Evolutionary conservation across 768 basidiomycete species (phyloP).

Genomic region (Botryobasidium botryosum): DNA sequence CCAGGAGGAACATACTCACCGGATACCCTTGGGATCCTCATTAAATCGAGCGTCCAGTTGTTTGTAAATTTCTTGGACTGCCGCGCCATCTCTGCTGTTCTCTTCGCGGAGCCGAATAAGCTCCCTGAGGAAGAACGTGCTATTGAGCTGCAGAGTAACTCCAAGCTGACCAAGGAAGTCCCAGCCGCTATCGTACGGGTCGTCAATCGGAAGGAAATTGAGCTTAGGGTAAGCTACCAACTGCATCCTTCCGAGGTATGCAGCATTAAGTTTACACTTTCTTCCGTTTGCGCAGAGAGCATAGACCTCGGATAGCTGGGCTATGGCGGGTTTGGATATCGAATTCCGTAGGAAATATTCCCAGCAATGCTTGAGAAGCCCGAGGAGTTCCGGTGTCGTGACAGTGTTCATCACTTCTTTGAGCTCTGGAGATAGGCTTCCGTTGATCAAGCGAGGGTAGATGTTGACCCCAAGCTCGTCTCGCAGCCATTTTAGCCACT

Average conservation of each 20-base stretch:
- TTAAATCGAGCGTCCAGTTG: constrained; percentile 16
- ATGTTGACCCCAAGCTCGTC: too few species aligned
- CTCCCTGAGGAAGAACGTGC: constrained; percentile 11
- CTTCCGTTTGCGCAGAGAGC: too few species aligned
- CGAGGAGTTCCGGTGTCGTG: too few species aligned
- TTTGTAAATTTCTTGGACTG: constrained; percentile 11
- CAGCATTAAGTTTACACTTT: constrained; percentile 3
- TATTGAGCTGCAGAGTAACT: constrained; percentile 11
- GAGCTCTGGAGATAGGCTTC: too few species aligned
- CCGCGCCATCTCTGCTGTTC: constrained; percentile 3
- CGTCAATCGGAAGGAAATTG: constrained; percentile 13
- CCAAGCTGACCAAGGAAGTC: constrained; percentile 13
- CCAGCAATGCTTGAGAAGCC: too few species aligned
- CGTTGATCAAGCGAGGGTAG: too few species aligned
- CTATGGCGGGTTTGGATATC: too few species aligned
- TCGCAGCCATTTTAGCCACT: too few species aligned
- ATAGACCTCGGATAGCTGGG: too few species aligned
- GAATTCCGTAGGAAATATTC: too few species aligned
- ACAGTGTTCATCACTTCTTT: too few species aligned
- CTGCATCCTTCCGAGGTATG: constrained; percentile 3
- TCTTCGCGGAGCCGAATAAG: constrained; percentile 11
- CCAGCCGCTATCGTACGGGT: constrained; percentile 13
- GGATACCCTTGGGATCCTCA: constrained; percentile 13
- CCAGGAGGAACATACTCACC: too few species aligned
- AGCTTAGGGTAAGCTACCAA: constrained; percentile 11